Conservation (phyloP, 495 filamentous ascomycete genomes). For the Penicillium flavigenum region DNA sequence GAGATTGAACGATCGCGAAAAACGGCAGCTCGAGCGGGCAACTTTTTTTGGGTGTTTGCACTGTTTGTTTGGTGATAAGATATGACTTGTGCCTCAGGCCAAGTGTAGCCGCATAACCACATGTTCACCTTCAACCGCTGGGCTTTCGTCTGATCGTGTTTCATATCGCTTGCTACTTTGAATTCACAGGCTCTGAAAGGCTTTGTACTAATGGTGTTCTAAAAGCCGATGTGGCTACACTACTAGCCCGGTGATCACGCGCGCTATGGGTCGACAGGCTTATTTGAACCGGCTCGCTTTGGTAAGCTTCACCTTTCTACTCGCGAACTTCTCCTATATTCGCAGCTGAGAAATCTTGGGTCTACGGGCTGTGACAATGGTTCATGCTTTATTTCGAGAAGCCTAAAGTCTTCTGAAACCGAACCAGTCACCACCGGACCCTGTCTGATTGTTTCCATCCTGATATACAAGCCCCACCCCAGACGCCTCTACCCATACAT, state of each 20-base stretch:
- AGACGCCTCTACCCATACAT: neutral
- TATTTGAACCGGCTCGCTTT: constrained; percentile 54
- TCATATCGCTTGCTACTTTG: neutral
- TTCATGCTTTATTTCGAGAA: neutral
- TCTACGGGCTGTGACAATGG: neutral
- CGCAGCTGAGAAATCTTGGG: neutral
- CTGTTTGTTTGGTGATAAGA: constrained; percentile 38
- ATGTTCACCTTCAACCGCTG: constrained; percentile 2
- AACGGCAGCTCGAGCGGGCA: constrained; percentile 23
- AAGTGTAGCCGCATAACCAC: constrained; percentile 18
- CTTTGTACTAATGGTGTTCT: neutral
- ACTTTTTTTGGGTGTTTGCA: constrained; percentile 50
- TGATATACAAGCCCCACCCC: constrained; percentile 2
- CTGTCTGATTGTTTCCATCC: neutral
- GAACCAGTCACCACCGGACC: neutral
- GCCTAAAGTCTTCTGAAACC: neutral
- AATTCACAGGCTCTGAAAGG: neutral
- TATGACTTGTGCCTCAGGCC: constrained; percentile 30
- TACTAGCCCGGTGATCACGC: neutral
- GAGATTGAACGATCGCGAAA: constrained; percentile 25
- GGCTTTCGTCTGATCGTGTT: neutral
- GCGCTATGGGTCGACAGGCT: constrained; percentile 50
- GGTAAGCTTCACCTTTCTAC: constrained; percentile 40
- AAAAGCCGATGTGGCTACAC: constrained; percentile 9
- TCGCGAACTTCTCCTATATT: constrained; percentile 1